Evolutionary conservation across 768 basidiomycete species (phyloP), one percentile per base, ranked within the genome.

Genomic region (Erythrobasidium yunnanense): DNA sequence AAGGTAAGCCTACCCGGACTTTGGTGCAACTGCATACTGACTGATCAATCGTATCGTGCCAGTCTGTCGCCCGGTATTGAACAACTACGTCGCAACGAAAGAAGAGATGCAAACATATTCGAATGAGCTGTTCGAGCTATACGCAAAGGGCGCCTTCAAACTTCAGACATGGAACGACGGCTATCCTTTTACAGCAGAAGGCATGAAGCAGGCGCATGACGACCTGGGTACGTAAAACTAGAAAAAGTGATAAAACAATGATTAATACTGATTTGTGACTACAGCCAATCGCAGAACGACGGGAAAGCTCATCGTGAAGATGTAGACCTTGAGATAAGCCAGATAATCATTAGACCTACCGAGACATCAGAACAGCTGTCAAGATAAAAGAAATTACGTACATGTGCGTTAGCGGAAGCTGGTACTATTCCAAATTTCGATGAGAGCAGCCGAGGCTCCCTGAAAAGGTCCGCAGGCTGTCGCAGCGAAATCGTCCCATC

Each of bases 111-210:
- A 78, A 35, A 71, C 81, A 70, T 95, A 96, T 75, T 78, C 82
- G 23, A 78, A 75, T 23, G 80, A 84, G 74, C 76, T 91, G 1
- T 90, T 84, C 75, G 75, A 79, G 22, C 77, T 86, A 20, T 75
- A 79, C 3, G 87, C 85, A 0, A 77, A 76, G 0, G 71, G 95
- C 68, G 86, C 84, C 73, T 80, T 87, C 69, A 79, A 81, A 51
- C 77, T 92, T 18, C 82, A 83, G 75, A 81, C 84, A 60, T 63
- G 60, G 60, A 51, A 63, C 20, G 71, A 66, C 20, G 87, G 87
- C 63, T 96, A 95, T 70, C 83, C 83, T 0, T 91, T 97, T 77
- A 85, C 87, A 0, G 81, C 83, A 0, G 87, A 91, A 65, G 90
- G 87, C 0, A 83, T 85, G 13, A 80, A 78, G 71, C 80, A 85